These are phyloP conservation scores for Colletotrichum sp. DNA, from an alignment of 2,329 filamentous ascomycete species.

Conservation along the genomic window DNA sequence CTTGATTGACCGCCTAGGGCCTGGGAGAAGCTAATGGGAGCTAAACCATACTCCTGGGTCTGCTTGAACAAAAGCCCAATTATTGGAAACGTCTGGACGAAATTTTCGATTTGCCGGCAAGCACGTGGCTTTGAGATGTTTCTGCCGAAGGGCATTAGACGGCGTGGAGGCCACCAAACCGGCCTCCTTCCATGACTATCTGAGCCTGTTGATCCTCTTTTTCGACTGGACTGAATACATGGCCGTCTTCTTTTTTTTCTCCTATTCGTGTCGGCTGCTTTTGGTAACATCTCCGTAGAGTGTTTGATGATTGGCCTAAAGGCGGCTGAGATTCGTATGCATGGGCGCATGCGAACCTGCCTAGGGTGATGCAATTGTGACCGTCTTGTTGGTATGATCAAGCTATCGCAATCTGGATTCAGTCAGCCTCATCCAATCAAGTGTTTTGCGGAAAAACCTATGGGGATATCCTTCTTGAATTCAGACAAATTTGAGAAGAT, in stretches of 20 bases:
- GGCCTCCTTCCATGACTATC: not conserved
- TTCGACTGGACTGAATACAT: not conserved
- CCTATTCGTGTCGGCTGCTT: not conserved
- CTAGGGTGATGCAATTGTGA: not conserved
- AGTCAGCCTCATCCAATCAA: not conserved
- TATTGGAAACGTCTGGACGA: not conserved
- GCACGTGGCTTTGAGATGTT: not conserved
- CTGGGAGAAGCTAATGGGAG: not conserved
- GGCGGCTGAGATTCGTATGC: not conserved
- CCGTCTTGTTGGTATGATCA: not conserved
- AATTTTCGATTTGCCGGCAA: not conserved
- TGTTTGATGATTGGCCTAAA: not conserved
- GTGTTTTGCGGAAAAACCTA: not conserved
- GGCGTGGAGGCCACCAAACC: not conserved
- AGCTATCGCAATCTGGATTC: not conserved
- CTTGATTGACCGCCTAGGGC: not conserved
- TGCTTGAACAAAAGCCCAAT: not conserved
- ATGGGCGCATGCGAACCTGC: not conserved
- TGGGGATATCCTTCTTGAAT: constrained; percentile 8
- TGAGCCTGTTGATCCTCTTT: not conserved
- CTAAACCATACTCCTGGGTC: not conserved
- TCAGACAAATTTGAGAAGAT: constrained; percentile 73
- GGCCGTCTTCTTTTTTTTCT: not conserved
- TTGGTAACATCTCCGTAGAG: not conserved
- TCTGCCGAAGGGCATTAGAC: not conserved